Conservation (phyloP, 805 yeast species). For the Candida ulmi region DNA sequence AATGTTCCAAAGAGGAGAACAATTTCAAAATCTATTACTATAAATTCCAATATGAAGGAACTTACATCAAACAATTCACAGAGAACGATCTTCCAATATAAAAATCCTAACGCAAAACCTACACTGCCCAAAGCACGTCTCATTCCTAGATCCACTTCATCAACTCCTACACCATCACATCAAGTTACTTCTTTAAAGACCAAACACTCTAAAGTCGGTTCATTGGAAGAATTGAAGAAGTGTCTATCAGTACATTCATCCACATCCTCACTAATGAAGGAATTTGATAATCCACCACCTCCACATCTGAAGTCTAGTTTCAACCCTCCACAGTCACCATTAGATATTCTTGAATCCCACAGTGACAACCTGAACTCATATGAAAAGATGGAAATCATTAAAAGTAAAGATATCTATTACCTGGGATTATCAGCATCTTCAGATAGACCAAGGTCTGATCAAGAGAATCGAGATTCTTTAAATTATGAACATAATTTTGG, state of each 20-base stretch:
- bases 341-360: not conserved
- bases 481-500: conserved; percentile 35
- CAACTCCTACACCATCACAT: not conserved
- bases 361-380: conserved; percentile 36
- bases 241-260: not conserved
- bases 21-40: conserved; percentile 16
- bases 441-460: not conserved
- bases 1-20: conserved; percentile 11
- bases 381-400: conserved; percentile 56
- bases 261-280: not conserved
- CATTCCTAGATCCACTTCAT: not conserved
- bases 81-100: not conserved
- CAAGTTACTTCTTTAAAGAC: not conserved
- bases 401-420: conserved; percentile 44
- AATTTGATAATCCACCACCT: not conserved
- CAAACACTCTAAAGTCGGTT: not conserved
- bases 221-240: not conserved
- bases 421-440: conserved; percentile 31
- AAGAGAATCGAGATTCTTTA: conserved; percentile 1
- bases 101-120: not conserved
- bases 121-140: not conserved
- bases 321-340: not conserved
- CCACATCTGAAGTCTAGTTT: conserved; percentile 2
- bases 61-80: not conserved
- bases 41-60: conserved; percentile 13